phyloP scores from a whole-genome alignment of 179 eudicot species.

The Beta lomatogona region DNA sequence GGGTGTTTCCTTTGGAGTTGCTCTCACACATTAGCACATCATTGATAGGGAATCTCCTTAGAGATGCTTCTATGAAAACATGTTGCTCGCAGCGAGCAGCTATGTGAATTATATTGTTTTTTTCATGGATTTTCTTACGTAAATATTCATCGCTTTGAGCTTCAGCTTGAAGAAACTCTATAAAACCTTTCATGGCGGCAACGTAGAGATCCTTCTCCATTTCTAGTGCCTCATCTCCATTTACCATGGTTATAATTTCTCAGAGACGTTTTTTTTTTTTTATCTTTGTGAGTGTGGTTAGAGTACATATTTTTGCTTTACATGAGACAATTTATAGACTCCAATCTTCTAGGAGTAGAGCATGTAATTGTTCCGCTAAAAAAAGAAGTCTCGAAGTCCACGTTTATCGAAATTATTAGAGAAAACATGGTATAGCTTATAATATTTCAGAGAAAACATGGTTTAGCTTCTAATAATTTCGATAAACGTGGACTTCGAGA shows the following conservation, averaged over 20 bases:
- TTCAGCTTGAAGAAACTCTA: constrained; percentile 1
- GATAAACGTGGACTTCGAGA: too few relatives aligned
- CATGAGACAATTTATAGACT: too few relatives aligned
- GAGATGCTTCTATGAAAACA: neutral
- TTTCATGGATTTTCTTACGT: constrained; percentile 2
- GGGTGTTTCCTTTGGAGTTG: constrained; percentile 14
- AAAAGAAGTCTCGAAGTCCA: too few relatives aligned
- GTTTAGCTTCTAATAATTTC: too few relatives aligned
- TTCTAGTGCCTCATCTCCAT: neutral
- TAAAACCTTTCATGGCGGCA: constrained; percentile 9
- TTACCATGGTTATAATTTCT: neutral
- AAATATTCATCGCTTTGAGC: neutral
- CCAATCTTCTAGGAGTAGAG: too few relatives aligned
- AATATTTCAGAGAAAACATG: too few relatives aligned
- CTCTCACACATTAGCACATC: neutral
- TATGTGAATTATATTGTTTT: constrained; percentile 15
- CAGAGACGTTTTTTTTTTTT: neutral
- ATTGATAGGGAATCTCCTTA: neutral
- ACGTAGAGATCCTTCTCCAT: constrained; percentile 18
- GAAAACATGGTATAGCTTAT: too few relatives aligned
- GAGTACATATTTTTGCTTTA: too few relatives aligned
- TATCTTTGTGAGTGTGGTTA: too few relatives aligned
- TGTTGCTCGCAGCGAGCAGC: neutral
- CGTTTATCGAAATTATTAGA: too few relatives aligned
- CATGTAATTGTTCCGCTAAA: too few relatives aligned